Evolutionary conservation across 208 protist genomes (phyloP).

Genomic region (Leishmania gerbilli): DNA sequence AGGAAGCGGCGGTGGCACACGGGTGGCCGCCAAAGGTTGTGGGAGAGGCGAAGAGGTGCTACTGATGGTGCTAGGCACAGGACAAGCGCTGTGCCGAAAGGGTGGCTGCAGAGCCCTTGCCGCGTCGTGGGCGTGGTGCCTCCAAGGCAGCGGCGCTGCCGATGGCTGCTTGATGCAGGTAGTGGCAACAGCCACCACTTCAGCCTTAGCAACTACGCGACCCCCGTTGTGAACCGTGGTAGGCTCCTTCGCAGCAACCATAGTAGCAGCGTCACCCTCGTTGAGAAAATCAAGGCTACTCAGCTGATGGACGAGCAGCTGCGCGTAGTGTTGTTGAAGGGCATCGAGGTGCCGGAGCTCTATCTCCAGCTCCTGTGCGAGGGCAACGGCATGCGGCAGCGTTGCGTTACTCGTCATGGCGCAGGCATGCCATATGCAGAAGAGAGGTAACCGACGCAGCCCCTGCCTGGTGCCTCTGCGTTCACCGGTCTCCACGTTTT

Average conservation of each 20-base stretch:
- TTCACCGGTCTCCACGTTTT: neutral
- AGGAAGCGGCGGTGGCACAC: neutral
- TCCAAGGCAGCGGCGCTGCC: neutral
- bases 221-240: neutral
- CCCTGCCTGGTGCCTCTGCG: neutral
- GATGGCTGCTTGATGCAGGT: neutral
- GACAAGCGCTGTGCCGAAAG: neutral
- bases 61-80: neutral
- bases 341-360: conserved; percentile 24
- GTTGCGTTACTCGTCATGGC: neutral
- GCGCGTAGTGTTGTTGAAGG: conserved; percentile 16
- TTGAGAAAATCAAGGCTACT: conserved; percentile 15
- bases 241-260: neutral
- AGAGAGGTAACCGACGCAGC: neutral
- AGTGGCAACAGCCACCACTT: neutral
- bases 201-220: neutral
- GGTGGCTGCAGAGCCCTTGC: neutral
- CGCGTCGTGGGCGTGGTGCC: neutral
- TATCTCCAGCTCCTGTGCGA: conserved; percentile 18
- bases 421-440: neutral
- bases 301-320: conserved; percentile 18
- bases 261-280: neutral
- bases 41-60: neutral
- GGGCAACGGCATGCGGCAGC: conserved; percentile 16
- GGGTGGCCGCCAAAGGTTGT: neutral